Base-by-base conservation (phyloP, 2,329 filamentous ascomycete species). In the Colletotrichum eleusines region DNA sequence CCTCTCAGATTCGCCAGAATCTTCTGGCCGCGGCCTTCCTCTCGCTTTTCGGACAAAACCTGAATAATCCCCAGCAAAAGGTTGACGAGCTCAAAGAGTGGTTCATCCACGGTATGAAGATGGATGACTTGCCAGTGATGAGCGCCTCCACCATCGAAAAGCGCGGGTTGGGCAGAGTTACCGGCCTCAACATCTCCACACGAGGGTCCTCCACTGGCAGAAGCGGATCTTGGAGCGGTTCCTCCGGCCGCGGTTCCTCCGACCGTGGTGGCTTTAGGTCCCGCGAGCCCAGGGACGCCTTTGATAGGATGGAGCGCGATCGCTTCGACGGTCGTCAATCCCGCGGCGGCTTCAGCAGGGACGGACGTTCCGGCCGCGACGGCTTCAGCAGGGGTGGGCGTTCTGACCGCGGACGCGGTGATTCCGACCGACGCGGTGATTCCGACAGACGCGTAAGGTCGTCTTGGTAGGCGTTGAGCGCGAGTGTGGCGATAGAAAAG, bases 51-150 rank as follows among this genome's bases (percentile, higher is more conserved):
- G 89, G 90, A 63, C 82, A 82, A 53, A 86, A 81, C 74, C 78
- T 72, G 35, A 73, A 81, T 44, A 76, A 79, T 59, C 77, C 78
- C 44, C 76, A 79, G 18, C 76, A 77, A 2, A 74, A 86, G 9
- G 81, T 89, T 23, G 75, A 83, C 4, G 81, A 84, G 26, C 78
- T 91, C 73, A 90, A 90, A 77, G 77, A 82, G n/a, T 87, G 89
- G 82, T 80, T 82, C 57, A 75, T 77, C 26, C 76, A 81, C 20
- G 87, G 84, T 26, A 88, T 88, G 83, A 87, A 88, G 50, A 84
- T 86, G 83, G 63, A 78, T 0, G 71, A 84, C 14, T 58, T 46
- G 20, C 72, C 72, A 16, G 11, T 57, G 33, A 4, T 83, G 74
- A 74, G 76, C 76, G 42, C 26, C 42, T 40, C 44, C n/a, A 28